Base-by-base conservation (phyloP, 768 basidiomycete genomes). In the Kwoniella heveanensis region DNA sequence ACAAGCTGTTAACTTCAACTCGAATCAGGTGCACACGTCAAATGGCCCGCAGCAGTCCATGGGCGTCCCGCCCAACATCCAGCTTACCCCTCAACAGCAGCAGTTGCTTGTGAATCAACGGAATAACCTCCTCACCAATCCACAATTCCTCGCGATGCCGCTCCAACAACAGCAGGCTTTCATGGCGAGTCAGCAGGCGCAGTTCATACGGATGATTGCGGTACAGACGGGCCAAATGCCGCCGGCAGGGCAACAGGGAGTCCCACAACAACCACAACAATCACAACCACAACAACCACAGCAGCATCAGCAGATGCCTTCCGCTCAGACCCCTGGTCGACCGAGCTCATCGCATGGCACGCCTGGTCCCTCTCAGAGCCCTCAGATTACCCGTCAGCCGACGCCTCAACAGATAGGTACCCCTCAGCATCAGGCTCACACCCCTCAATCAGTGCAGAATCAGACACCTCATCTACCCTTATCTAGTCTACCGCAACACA, bases 341-440 rank as follows among this genome's bases (percentile, higher is more conserved):
- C 62, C 62, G 1, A 25, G 36, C 10, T 64, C 62, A 12, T 30
- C 62, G 12, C 62, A 64, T 36, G 62, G 62, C 13, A 54, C 36
- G 9, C 44, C 49, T 21, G 55, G 55, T 24, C 54, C 62, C 1
- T 27, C 49, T 39, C 68, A 66, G 39, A 62, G 79, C 9, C 74
- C 80, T n/a, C 50, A 53, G 17, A 51, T 52, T 25, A 13, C 57
- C 30, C 51, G 64, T 8, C 62, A 69, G 73, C 50, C 83, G 83
- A 24, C 63, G 46, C 48, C 65, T 30, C 57, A 50, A 36, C 47
- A 54, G 49, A 46, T 60, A 44, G 52, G 51, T 52, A 52, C 59
- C 81, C 84, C n/a, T 81, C 84, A 15, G 69, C 83, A n/a, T n/a
- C n/a, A 7, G 81, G 54, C 46, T 80, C 54, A 81, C 6, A 60